Evolutionary conservation across 441 rosid genomes (phyloP), one percentile per base, ranked within the genome.

Genomic region (Bruguiera hainesii): DNA sequence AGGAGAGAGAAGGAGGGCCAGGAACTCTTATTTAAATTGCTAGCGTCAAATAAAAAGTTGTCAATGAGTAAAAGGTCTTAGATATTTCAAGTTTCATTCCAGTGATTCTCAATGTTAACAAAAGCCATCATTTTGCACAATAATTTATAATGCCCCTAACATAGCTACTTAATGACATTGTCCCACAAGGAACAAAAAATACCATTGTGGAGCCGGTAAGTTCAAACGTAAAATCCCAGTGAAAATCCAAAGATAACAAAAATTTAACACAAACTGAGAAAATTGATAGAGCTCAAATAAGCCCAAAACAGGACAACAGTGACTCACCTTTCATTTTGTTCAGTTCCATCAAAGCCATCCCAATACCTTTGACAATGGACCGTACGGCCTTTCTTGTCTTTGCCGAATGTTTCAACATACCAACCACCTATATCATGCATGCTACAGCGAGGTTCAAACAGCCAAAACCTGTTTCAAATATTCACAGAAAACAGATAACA

Each of bases 351-450:
- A 72, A 82, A 66, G 37, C 89, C 91, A 84, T 89, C 93, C 97
- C 98, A 89, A 76, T 70, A 79, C 72, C 97, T 87, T 74, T 74
- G 94, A 46, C 90, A 83, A 19, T 71, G 84, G 64, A 85, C 87
- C 3, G 92, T 88, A 56, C 70, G 71, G 23, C 84, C 87, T 76
- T 85, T 89, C 79, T 85, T 80, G 75, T 91, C 94, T 83, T 84
- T 83, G 46, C 93, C 97, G 71, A 76, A 91, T 72, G 99, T 91
- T 83, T 94, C 99, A 72, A 94, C 64, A 78, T 94, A 94, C 98
- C 99, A 94, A 74, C 99, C 98, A 58, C 99, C 98, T 52, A 86
- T 82, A 64, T 91, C 93, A 79, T 94, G 99, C 83, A 81, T 70
- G 65, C 79, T 83, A 79, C 96, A 91, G 60, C 99, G 96, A 60